phyloP scores from a whole-genome alignment of 495 filamentous ascomycete genomes.

The Podospora bellae-mahoneyi region DNA sequence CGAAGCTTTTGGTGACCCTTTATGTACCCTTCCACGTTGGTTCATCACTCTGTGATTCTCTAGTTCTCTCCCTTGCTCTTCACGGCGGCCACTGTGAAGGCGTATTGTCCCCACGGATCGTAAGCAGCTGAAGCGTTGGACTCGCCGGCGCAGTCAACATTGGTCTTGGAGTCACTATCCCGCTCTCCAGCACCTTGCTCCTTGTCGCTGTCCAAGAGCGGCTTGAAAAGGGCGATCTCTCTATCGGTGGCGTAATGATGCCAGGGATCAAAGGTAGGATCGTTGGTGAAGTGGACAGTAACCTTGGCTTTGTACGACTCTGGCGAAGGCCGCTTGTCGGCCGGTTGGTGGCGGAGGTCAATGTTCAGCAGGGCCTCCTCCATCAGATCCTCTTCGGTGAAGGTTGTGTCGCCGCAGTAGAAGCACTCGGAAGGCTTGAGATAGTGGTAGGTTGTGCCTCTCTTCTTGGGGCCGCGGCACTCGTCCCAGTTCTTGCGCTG shows the following conservation, averaged over 20 bases:
- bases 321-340: not conserved
- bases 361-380: not conserved
- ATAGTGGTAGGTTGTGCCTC: not conserved
- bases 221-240: not conserved
- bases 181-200: not conserved
- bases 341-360: not conserved
- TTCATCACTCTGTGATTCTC: not conserved
- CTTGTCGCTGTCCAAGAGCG: not conserved
- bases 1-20: too few relatives aligned
- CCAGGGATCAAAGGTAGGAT: not conserved
- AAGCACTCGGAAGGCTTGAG: not conserved
- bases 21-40: too few relatives aligned
- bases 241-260: not conserved
- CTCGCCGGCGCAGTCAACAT: not conserved
- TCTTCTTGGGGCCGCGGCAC: not conserved
- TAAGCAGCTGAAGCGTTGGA: not conserved
- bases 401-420: not conserved
- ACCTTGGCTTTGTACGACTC: not conserved
- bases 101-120: not conserved
- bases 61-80: not conserved
- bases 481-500: not conserved
- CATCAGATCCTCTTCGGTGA: not conserved
- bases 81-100: not conserved
- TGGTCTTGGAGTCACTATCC: not conserved
- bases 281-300: not conserved